Evolutionary conservation across 345 rosid species (phyloP).

Genomic region (Psidium guajava): DNA sequence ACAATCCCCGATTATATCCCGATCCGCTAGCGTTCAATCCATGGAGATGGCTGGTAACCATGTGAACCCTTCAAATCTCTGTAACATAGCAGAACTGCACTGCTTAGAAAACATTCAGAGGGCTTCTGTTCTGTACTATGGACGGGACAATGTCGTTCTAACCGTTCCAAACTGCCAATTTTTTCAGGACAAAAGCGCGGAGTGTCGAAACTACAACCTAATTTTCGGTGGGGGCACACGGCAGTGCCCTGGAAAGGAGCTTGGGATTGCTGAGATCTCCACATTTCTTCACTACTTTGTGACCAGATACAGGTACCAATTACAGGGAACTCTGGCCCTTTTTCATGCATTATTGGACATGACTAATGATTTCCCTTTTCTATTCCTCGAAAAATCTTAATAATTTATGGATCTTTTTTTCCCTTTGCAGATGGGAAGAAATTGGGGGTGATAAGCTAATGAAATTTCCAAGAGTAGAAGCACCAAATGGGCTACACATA

Average conservation of each 20-base stretch:
- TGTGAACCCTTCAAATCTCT: not conserved
- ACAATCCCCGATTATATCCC: slow-evolving; percentile 48
- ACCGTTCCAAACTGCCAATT: not conserved
- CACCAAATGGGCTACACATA: slow-evolving; percentile 82
- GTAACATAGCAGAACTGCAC: not conserved
- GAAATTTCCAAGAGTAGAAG: slow-evolving; percentile 91
- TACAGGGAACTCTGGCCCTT: not conserved
- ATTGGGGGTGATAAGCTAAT: slow-evolving; percentile 52
- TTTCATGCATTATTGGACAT: not conserved
- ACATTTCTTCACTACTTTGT: slow-evolving; percentile 87
- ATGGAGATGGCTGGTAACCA: slow-evolving; percentile 86
- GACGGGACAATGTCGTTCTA: not conserved
- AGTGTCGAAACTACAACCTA: slow-evolving; percentile 41
- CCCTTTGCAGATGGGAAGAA: slow-evolving; percentile 78
- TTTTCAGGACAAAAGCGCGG: slow-evolving; percentile 53
- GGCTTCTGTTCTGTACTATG: too few species aligned
- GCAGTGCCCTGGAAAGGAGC: slow-evolving; percentile 90
- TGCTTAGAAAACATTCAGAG: not conserved
- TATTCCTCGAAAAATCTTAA: not conserved
- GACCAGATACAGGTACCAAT: slow-evolving; percentile 59
- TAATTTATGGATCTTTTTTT: not conserved
- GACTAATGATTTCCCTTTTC: not conserved
- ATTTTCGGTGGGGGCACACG: slow-evolving; percentile 89
- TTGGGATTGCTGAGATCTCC: slow-evolving; percentile 83
- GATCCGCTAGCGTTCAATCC: slow-evolving; percentile 80